These are phyloP conservation scores for Colletotrichum sp. DNA, from an alignment of 2,329 filamentous ascomycete species.

Conservation along the genomic window DNA sequence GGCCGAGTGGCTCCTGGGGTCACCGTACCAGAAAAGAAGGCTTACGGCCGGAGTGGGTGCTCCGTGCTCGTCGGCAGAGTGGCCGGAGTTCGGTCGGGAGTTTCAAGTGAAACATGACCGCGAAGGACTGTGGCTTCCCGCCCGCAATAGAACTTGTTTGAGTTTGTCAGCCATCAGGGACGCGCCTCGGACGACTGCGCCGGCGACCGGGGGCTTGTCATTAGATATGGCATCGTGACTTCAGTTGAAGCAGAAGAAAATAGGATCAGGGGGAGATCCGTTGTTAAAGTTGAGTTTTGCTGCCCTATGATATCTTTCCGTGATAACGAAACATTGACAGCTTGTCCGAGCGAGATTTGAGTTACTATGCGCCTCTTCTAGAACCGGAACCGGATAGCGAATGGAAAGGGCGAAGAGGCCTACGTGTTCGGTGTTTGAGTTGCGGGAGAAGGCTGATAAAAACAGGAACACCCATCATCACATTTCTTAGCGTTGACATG, in stretches of 20 bases:
- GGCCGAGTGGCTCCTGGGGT: background rate
- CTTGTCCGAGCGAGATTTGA: background rate
- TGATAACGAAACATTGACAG: constrained; percentile 13
- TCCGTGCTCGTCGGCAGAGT: constrained; percentile 8
- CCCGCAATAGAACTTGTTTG: background rate
- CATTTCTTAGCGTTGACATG: background rate
- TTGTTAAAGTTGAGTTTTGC: background rate
- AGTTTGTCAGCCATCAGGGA: background rate
- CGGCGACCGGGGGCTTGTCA: background rate
- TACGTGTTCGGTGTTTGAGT: background rate
- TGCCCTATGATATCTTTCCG: background rate
- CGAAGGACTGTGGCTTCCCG: background rate
- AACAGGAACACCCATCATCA: background rate
- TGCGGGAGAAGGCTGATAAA: background rate
- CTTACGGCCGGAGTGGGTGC: background rate
- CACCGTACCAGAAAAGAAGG: background rate
- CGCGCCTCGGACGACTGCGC: background rate
- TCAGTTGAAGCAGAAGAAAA: background rate
- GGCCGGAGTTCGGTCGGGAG: constrained; percentile 10
- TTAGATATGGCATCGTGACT: background rate
- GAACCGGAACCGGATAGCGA: background rate
- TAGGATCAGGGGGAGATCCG: background rate
- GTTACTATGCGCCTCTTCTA: constrained; percentile 4
- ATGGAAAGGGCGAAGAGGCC: background rate
- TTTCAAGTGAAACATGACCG: constrained; percentile 8